These are phyloP conservation scores for Phytophthora niederhauseri DNA, from an alignment of 352 stramenopile genomes.

Conservation along the genomic window DNA sequence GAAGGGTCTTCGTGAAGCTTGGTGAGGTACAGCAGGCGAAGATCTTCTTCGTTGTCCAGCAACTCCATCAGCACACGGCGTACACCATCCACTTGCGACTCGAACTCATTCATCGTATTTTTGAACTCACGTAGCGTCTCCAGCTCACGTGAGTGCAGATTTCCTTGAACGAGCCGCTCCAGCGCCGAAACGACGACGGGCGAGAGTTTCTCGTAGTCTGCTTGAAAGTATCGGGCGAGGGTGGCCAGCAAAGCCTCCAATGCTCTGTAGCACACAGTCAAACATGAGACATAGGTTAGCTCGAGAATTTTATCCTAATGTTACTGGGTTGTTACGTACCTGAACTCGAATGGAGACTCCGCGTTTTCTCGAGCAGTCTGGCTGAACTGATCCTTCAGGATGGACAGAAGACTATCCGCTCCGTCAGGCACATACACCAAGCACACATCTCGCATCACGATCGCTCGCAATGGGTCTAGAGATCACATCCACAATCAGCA, in stretches of 20 bases:
- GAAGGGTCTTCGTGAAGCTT: conserved; percentile 67
- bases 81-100: conserved; percentile 67
- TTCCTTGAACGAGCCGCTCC: conserved; percentile 55
- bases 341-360: conserved; percentile 74
- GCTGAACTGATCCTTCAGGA: conserved; percentile 71
- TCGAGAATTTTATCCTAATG: not conserved
- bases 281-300: not conserved
- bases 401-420: conserved; percentile 61
- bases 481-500: conserved; percentile 8
- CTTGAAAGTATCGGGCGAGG: conserved; percentile 57
- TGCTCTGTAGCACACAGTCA: conserved; percentile 30
- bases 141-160: conserved; percentile 54
- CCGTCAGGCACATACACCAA: conserved; percentile 64
- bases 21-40: conserved; percentile 67
- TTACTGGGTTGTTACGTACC: conserved; percentile 32
- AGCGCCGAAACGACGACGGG: conserved; percentile 52
- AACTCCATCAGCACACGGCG: conserved; percentile 68
- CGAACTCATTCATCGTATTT: conserved; percentile 75
- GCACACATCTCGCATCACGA: conserved; percentile 75
- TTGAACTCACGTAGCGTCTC: conserved; percentile 73
- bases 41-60: conserved; percentile 71
- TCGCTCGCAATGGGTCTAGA: conserved; percentile 67
- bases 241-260: conserved; percentile 68
- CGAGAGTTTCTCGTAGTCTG: conserved; percentile 54
- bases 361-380: conserved; percentile 55